Evolutionary conservation across 495 filamentous ascomycete species (phyloP).

Genomic region (Neurospora sp.): DNA sequence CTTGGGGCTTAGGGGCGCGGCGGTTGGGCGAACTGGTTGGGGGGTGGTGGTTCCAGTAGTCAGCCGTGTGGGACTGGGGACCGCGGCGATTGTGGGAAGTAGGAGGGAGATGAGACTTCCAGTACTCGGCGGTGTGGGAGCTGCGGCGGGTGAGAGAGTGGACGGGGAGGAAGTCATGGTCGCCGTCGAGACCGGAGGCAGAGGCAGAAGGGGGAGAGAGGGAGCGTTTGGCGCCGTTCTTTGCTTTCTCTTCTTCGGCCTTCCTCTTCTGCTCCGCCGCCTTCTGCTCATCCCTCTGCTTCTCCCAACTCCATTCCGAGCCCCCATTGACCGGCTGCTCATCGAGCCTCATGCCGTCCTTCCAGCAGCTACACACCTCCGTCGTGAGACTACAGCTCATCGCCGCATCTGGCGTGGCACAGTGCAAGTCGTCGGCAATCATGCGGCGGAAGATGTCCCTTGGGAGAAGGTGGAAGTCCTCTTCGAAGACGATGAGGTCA

Average conservation of each 20-base stretch:
- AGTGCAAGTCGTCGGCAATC: no score
- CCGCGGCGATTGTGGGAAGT: neutral
- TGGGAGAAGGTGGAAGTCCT: no score
- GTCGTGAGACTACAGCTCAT: no score
- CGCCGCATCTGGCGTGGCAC: no score
- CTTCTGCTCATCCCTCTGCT: no score
- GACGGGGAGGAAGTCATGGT: neutral
- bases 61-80: neutral
- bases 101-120: neutral
- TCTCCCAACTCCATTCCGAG: no score
- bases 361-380: no score
- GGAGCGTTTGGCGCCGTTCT: no score
- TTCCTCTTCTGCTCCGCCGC: no score
- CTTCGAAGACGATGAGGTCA: no score
- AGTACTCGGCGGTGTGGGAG: neutral
- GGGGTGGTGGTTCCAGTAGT: neutral
- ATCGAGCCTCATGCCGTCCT: neutral
- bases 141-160: neutral
- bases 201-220: neutral
- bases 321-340: neutral
- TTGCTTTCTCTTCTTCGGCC: no score
- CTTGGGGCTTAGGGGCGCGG: neutral
- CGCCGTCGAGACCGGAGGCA: neutral
- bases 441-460: no score
- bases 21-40: neutral